Evolutionary conservation across 768 basidiomycete species (phyloP).

Genomic region (Steccherinum ochraceum): DNA sequence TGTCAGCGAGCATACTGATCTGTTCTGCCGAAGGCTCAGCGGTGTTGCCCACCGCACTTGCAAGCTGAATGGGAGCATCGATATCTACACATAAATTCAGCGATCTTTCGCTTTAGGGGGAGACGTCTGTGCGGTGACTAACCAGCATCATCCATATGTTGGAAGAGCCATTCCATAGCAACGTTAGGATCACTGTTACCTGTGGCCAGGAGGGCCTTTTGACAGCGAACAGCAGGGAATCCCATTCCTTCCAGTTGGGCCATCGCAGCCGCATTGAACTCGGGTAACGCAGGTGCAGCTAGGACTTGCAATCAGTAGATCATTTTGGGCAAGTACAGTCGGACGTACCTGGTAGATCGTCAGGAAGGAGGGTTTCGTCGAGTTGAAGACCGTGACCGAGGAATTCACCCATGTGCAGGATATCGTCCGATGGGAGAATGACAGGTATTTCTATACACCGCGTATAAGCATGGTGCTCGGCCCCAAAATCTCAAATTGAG

Average conservation of each 20-base stretch:
- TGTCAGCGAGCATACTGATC: conserved; percentile 70
- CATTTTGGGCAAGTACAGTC: not conserved
- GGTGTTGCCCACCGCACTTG: conserved; percentile 7
- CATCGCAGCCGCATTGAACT: conserved; percentile 73
- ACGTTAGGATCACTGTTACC: conserved; percentile 67
- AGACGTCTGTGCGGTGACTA: conserved; percentile 11
- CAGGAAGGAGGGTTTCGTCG: conserved; percentile 60
- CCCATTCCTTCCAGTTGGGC: conserved; percentile 84
- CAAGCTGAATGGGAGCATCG: conserved; percentile 61
- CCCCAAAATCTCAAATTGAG: too few relatives aligned
- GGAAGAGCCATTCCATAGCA: conserved; percentile 96
- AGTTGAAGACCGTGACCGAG: conserved; percentile 63
- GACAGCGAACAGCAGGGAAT: conserved; percentile 79
- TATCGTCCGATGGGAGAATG: conserved; percentile 50
- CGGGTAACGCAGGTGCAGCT: conserved; percentile 38
- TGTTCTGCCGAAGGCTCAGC: conserved; percentile 66
- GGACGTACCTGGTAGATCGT: conserved; percentile 35
- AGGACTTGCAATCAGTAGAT: not conserved
- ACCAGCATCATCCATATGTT: conserved; percentile 94
- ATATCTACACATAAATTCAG: conserved; percentile 53
- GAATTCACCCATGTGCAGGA: conserved; percentile 57
- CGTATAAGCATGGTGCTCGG: too few relatives aligned
- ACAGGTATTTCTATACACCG: conserved; percentile 86
- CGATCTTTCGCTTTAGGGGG: not conserved
- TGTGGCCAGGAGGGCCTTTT: conserved; percentile 87